Evolutionary conservation across 352 stramenopile species (phyloP), one percentile per base, ranked within the genome.

Genomic region (Peronospora tabacina): DNA sequence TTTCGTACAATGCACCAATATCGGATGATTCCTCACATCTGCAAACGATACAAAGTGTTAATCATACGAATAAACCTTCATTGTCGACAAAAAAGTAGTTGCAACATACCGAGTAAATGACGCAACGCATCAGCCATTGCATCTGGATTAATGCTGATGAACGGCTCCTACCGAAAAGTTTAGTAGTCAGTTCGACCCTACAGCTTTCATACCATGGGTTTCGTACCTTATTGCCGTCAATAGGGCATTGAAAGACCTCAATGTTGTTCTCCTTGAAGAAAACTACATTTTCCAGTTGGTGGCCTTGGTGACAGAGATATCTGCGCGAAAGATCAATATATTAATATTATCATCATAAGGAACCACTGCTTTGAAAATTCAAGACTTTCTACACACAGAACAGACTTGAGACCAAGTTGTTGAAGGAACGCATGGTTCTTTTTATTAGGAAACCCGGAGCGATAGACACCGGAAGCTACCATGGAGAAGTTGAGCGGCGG

Each of bases 401-500:
- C 80, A 17, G 82, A 91, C 52, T 89, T 87, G 39, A 95, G 66
- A 2, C 79, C 81, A 9, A 95, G 66, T 56, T 90, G 68, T 68
- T 90, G 76, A 15, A 95, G 61, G 51, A 95, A 95, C 12, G 75
- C 66, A 48, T 92, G 77, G 52, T 95, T 94, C 56, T 94, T 94
- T 49, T 70, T 71, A 65, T 93, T 92, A 7, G 85, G 85, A 53
- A 92, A 94, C 3, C 82, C 81, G 0, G 79, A 92, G 50, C 85
- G 77, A 64, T 95, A 95, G 39, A 95, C 81, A 41, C 82, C 85
- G 22, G 75, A 84, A 37, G 82, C 76, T 44, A 95, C 82, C 78
- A 93, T 91, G 38, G 81, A 90, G 60, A 94, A 95, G 61, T 95
- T 95, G 47, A 93, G 75, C 56, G 85, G 85, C 51, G 84, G 79